Conservation (phyloP, 805 yeast genomes). For the Yarrowia keelungensis region DNA sequence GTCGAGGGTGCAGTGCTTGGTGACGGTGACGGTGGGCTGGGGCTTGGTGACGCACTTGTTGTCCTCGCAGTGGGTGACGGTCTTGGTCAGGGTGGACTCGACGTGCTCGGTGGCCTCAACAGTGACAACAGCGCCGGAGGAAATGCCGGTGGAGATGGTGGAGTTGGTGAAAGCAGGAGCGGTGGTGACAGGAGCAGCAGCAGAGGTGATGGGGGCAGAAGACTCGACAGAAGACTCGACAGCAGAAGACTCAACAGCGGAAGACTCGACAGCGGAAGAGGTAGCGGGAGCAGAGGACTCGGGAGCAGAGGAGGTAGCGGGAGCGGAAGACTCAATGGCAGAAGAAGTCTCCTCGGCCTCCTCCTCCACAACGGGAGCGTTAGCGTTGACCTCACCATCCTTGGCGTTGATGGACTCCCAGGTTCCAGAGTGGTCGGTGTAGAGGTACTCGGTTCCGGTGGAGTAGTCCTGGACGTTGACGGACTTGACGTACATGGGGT, state of each 20-base stretch:
- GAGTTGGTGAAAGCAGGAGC: background rate
- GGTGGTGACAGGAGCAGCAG: constrained; percentile 1
- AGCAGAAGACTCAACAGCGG: constrained; percentile 4
- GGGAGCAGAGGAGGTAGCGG: background rate
- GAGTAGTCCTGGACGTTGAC: constrained; percentile 64
- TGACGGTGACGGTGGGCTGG: constrained; percentile 28
- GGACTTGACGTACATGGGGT: constrained; percentile 66
- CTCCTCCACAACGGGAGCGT: constrained; percentile 17
- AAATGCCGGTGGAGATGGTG: constrained; percentile 17
- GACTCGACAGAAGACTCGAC: constrained; percentile 5
- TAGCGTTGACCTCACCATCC: constrained; percentile 53
- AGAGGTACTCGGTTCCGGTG: constrained; percentile 54
- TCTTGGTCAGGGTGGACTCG: constrained; percentile 31
- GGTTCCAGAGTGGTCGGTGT: constrained; percentile 53
- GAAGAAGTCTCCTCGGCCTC: background rate
- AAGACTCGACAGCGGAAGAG: constrained; percentile 17
- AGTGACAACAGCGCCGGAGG: constrained; percentile 11
- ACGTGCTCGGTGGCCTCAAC: constrained; percentile 16
- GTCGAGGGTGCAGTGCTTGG: constrained; percentile 9
- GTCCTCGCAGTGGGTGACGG: constrained; percentile 31
- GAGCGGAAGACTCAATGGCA: background rate
- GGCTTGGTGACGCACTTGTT: constrained; percentile 22
- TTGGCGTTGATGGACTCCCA: constrained; percentile 53
- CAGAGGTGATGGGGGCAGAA: background rate
- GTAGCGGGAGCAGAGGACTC: constrained; percentile 1